Evolutionary conservation across 2,329 filamentous ascomycete species (phyloP).

Genomic region (Aspergillus fructus): DNA sequence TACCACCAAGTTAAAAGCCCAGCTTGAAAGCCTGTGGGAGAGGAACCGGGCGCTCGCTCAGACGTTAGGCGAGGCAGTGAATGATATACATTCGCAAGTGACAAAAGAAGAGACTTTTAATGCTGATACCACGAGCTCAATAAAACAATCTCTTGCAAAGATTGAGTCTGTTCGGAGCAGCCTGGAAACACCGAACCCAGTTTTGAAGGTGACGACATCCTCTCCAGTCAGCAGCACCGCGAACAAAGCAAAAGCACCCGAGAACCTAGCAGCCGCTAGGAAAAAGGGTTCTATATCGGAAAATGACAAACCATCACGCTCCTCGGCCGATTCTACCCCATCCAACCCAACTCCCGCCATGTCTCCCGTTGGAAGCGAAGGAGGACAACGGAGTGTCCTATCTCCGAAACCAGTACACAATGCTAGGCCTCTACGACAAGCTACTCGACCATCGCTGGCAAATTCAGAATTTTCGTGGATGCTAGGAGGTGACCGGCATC

Average conservation of each 20-base stretch:
- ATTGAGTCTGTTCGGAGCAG: slow-evolving; percentile 45
- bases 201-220: slow-evolving; percentile 19
- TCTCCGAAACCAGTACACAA: slow-evolving; percentile 14
- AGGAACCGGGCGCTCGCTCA: slow-evolving; percentile 43
- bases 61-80: slow-evolving; percentile 42
- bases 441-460: slow-evolving; percentile 42
- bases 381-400: slow-evolving; percentile 1
- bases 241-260: background rate
- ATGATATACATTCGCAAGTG: slow-evolving; percentile 40
- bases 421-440: slow-evolving; percentile 24
- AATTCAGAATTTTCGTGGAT: slow-evolving; percentile 53
- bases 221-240: slow-evolving; percentile 5
- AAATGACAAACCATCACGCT: slow-evolving; percentile 3
- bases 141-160: slow-evolving; percentile 40
- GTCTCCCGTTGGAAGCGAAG: slow-evolving; percentile 12
- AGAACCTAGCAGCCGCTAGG: background rate
- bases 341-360: slow-evolving; percentile 6
- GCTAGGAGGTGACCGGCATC: slow-evolving; percentile 45
- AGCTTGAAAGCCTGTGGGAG: slow-evolving; percentile 37
- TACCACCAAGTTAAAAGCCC: slow-evolving; percentile 29
- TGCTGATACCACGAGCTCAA: slow-evolving; percentile 25
- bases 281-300: background rate
- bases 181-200: slow-evolving; percentile 40
- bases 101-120: slow-evolving; percentile 25
- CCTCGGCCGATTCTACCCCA: slow-evolving; percentile 4